Conservation (phyloP, 169 alveolate species). For the Plasmodium yoelii region DNA sequence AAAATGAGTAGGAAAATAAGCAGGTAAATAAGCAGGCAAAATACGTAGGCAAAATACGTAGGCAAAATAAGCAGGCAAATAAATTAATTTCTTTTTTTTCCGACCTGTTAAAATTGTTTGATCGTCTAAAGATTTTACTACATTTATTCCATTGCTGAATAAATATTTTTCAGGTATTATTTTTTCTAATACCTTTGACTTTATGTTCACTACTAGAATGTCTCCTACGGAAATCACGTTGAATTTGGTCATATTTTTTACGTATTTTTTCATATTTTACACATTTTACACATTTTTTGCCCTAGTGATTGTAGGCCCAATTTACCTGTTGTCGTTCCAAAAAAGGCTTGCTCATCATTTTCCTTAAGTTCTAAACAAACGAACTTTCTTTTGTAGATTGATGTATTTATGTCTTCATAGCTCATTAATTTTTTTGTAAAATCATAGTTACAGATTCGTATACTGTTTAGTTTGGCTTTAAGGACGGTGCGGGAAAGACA, state of each 20-base stretch:
- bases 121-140: constrained; percentile 48
- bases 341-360: constrained; percentile 67
- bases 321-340: constrained; percentile 71
- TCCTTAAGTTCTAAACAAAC: constrained; percentile 56
- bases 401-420: constrained; percentile 65
- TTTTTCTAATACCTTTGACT: constrained; percentile 60
- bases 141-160: constrained; percentile 74
- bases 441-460: constrained; percentile 61
- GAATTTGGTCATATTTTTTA: not conserved
- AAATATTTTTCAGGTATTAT: constrained; percentile 60
- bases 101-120: constrained; percentile 61
- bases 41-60: too few species aligned
- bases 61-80: not conserved
- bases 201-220: constrained; percentile 54
- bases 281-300: not conserved
- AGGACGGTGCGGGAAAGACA: not conserved
- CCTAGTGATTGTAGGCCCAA: not conserved
- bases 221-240: constrained; percentile 35
- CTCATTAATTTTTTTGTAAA: constrained; percentile 62
- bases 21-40: too few species aligned
- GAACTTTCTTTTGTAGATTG: constrained; percentile 67
- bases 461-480: constrained; percentile 63
- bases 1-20: too few species aligned
- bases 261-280: not conserved
- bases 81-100: not conserved